A percentile compares a stretch with the other conserved stretches of the same genome.
These are phyloP conservation scores for Logfia minima DNA, from an alignment of 129 eudicot genomes.

Conservation along the genomic window DNA sequence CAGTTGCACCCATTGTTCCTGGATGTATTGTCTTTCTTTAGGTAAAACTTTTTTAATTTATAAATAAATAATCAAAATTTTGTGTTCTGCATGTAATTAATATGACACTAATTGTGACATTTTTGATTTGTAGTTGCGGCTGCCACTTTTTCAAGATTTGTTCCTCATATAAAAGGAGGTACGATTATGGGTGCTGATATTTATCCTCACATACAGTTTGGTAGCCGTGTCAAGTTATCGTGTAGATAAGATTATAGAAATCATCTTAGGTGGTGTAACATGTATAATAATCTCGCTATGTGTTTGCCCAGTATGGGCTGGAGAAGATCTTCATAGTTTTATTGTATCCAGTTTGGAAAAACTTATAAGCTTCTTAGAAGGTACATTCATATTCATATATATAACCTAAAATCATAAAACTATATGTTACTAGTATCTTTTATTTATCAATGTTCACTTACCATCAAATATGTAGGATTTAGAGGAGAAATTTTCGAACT, in stretches of 20 bases:
- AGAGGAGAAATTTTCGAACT: conserved; percentile 31
- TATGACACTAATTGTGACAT: not conserved
- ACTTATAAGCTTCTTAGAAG: conserved; percentile 59
- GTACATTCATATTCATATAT: conserved; percentile 41
- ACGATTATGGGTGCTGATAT: conserved; percentile 79
- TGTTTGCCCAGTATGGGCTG: conserved; percentile 84
- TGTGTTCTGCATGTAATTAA: not conserved
- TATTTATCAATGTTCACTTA: not conserved
- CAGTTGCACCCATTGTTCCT: conserved; percentile 38
- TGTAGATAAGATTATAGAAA: conserved; percentile 47
- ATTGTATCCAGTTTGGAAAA: conserved; percentile 53
- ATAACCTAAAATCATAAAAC: too few relatives aligned
- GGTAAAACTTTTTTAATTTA: conserved; percentile 33
- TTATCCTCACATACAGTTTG: conserved; percentile 68
- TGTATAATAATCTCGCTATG: conserved; percentile 49
- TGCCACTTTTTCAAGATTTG: conserved; percentile 62
- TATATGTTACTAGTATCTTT: too few relatives aligned
- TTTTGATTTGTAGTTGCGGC: conserved; percentile 45
- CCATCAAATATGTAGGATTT: conserved; percentile 41
- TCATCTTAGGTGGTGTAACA: conserved; percentile 54
- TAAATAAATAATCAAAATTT: not conserved
- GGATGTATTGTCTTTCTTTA: conserved; percentile 62
- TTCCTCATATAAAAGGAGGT: conserved; percentile 67
- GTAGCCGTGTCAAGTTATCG: conserved; percentile 64
- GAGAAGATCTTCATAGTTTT: conserved; percentile 67